phyloP scores from a whole-genome alignment of 2,329 filamentous ascomycete genomes.

The Diatrype stigma region DNA sequence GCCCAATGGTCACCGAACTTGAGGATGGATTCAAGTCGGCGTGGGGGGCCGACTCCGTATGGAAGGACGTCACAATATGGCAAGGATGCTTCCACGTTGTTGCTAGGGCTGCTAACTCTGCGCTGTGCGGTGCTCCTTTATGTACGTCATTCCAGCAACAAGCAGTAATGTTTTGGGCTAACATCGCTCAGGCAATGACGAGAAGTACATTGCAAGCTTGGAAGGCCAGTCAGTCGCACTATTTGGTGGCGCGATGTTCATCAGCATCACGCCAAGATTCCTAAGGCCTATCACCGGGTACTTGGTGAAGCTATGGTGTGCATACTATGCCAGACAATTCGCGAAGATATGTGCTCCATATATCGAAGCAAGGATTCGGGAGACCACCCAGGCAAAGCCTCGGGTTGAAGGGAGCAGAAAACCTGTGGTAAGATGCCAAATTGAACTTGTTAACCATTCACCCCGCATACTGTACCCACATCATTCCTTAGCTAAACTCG shows the following conservation, averaged over 20 bases:
- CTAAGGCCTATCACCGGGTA: background rate
- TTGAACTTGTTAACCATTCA: background rate
- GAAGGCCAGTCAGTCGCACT: conserved; percentile 1
- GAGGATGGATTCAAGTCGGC: background rate
- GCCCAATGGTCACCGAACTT: background rate
- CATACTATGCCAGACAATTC: conserved; percentile 1
- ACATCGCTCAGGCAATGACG: conserved; percentile 3
- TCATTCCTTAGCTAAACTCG: background rate
- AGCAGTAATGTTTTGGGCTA: background rate
- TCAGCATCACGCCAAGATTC: conserved; percentile 2
- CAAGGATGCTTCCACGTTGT: background rate
- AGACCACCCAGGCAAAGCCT: background rate
- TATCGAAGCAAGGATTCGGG: background rate
- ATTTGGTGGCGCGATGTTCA: conserved; percentile 2
- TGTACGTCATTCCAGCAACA: background rate
- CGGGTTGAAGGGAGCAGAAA: background rate
- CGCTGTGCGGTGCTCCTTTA: conserved; percentile 2
- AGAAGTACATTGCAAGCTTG: background rate
- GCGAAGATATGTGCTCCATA: conserved; percentile 2
- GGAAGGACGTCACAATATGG: conserved; percentile 1
- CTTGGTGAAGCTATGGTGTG: conserved; percentile 1
- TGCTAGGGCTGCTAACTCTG: background rate
- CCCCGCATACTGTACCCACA: background rate
- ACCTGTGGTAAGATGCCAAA: background rate
- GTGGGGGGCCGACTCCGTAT: background rate